These are phyloP conservation scores for Chytriomyces confervae DNA, from an alignment of 192 early-diverging fungal genomes.

Conservation along the genomic window DNA sequence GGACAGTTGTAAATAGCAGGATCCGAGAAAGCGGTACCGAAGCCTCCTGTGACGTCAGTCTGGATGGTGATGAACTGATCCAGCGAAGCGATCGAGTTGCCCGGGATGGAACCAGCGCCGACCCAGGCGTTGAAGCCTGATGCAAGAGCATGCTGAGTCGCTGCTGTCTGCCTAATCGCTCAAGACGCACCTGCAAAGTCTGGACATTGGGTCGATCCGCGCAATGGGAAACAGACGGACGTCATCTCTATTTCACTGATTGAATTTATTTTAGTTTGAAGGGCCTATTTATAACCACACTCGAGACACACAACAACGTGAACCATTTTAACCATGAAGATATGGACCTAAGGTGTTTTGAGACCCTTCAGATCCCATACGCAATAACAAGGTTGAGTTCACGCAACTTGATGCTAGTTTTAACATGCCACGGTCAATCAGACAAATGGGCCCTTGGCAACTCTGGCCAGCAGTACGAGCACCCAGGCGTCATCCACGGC, in stretches of 20 bases:
- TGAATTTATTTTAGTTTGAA: too few species aligned
- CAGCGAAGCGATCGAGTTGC: neutral
- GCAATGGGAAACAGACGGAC: conserved; percentile 14
- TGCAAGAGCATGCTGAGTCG: neutral
- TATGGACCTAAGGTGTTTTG: too few species aligned
- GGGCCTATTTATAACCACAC: too few species aligned
- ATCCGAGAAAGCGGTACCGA: neutral
- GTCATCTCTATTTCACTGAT: neutral
- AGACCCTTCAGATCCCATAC: too few species aligned
- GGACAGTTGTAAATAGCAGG: neutral
- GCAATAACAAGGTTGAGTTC: too few species aligned
- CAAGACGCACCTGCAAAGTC: conserved; percentile 31
- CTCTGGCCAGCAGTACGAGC: too few species aligned
- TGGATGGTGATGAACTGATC: neutral
- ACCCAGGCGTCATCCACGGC: too few species aligned
- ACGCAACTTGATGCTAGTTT: too few species aligned
- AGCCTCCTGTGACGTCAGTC: neutral
- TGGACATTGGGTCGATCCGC: conserved; percentile 6
- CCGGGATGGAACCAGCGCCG: neutral
- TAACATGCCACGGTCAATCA: too few species aligned
- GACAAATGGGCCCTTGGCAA: too few species aligned
- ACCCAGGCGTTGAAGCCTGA: conserved; percentile 6
- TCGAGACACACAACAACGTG: too few species aligned
- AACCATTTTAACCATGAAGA: too few species aligned
- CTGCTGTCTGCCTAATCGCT: neutral